Percentiles rank a stretch among this genome's conserved stretches.
phyloP scores from a whole-genome alignment of 1,284 basidiomycete genomes.

The Cutaneotrichosporon sp. region DNA sequence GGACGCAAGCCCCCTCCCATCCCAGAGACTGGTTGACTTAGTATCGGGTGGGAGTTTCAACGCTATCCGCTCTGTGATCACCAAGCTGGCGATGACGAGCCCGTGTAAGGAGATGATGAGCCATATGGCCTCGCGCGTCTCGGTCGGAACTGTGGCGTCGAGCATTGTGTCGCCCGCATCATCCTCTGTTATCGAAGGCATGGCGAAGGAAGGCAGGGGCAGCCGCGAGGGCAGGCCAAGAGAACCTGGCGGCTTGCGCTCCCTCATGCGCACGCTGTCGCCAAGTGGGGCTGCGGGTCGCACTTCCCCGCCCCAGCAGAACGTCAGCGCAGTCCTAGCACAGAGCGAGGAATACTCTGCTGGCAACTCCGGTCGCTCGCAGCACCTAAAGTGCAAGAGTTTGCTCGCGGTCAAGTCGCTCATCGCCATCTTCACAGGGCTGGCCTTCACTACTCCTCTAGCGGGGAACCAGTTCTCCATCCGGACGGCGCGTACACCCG shows the following conservation, averaged over 20 bases:
- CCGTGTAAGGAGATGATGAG: constrained; percentile 27
- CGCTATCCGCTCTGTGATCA: constrained; percentile 46
- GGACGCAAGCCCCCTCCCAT: constrained; percentile 35
- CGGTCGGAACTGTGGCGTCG: neutral
- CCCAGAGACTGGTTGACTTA: constrained; percentile 32
- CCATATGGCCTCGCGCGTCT: constrained; percentile 2
- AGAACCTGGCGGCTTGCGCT: constrained; percentile 31
- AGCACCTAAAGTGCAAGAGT: constrained; percentile 47
- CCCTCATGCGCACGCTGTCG: constrained; percentile 41
- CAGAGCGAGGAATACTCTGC: constrained; percentile 13
- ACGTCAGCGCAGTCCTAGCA: constrained; percentile 10
- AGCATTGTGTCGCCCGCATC: neutral
- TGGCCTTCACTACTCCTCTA: constrained; percentile 47
- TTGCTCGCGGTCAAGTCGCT: constrained; percentile 51
- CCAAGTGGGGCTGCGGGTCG: constrained; percentile 17
- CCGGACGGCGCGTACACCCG: constrained; percentile 47
- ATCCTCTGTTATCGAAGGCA: neutral
- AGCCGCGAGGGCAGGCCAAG: constrained; percentile 15
- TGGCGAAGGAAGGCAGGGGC: neutral
- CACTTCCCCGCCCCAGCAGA: neutral
- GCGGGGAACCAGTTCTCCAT: constrained; percentile 39
- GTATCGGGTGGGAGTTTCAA: constrained; percentile 46
- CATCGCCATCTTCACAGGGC: constrained; percentile 55
- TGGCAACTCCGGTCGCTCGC: neutral
- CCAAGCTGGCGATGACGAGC: constrained; percentile 44